Conservation (phyloP, 371 early-diverging fungal species). For the Haplosporangium sp. region DNA sequence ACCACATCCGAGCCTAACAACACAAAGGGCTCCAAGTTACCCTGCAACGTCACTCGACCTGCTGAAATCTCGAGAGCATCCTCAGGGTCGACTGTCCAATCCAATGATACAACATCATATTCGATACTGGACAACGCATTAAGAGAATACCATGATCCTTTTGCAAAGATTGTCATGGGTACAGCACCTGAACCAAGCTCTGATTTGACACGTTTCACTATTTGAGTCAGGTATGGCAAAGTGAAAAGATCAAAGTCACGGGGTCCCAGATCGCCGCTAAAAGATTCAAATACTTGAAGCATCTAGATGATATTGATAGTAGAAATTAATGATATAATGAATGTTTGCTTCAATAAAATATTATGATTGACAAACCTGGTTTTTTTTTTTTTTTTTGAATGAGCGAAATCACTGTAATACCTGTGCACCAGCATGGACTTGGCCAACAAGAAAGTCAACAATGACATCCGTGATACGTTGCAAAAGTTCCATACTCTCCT, state of each 20-base stretch:
- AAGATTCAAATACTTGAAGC: conserved; percentile 97
- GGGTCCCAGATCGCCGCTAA: conserved; percentile 95
- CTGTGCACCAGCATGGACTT: conserved; percentile 97
- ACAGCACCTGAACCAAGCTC: conserved; percentile 63
- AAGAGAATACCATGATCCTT: conserved; percentile 90
- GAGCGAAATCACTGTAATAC: conserved; percentile 51
- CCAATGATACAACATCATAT: conserved; percentile 90
- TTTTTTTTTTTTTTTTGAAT: background rate
- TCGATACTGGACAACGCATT: conserved; percentile 73
- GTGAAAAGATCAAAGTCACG: conserved; percentile 84
- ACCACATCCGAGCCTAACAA: conserved; percentile 81
- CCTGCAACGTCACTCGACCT: conserved; percentile 86
- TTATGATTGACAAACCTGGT: background rate
- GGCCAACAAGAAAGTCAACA: conserved; percentile 90
- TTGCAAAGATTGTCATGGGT: conserved; percentile 94
- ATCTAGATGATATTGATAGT: conserved; percentile 67
- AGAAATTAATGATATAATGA: background rate
- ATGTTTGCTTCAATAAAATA: background rate
- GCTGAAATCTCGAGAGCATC: conserved; percentile 68
- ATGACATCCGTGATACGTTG: conserved; percentile 84
- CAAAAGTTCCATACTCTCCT: conserved; percentile 83
- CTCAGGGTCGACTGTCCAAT: conserved; percentile 89
- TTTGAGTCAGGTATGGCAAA: conserved; percentile 89
- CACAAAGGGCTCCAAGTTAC: conserved; percentile 93
- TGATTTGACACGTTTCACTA: conserved; percentile 79